A percentile compares a stretch with the other conserved stretches of the same genome.
Conservation (phyloP, 2,329 filamentous ascomycete species). For the Cylindrodendrum hubeiense region DNA sequence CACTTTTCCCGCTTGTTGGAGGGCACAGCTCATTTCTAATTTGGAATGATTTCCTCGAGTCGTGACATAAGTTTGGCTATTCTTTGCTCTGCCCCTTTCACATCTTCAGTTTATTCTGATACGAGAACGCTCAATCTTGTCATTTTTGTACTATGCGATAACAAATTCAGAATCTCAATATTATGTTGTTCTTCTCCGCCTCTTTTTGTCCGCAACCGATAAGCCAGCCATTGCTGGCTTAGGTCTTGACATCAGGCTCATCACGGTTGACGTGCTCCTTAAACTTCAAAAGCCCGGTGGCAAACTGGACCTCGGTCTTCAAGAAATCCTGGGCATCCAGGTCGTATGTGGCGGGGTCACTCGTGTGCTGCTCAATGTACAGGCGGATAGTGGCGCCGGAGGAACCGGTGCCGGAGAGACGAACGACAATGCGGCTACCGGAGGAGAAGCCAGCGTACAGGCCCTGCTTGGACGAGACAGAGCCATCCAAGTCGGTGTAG, state of each 20-base stretch:
- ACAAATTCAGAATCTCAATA: constrained; percentile 40
- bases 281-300: constrained; percentile 88
- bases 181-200: constrained; percentile 29
- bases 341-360: constrained; percentile 81
- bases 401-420: constrained; percentile 93
- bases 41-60: constrained; percentile 29
- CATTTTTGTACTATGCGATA: constrained; percentile 37
- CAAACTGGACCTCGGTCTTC: constrained; percentile 87
- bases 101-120: constrained; percentile 24
- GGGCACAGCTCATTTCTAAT: constrained; percentile 21
- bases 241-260: constrained; percentile 97
- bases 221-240: constrained; percentile 43
- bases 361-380: constrained; percentile 96
- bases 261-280: constrained; percentile 93
- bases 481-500: constrained; percentile 98
- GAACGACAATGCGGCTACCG: constrained; percentile 93
- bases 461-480: constrained; percentile 94
- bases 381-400: constrained; percentile 96
- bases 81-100: constrained; percentile 16
- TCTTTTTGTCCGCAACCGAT: constrained; percentile 25
- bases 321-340: constrained; percentile 94
- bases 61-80: constrained; percentile 31
- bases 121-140: constrained; percentile 45
- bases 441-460: constrained; percentile 95
- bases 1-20: constrained; percentile 26